These are phyloP conservation scores for Rosa rugosa DNA, from an alignment of 306 rosid genomes.

Conservation along the genomic window DNA sequence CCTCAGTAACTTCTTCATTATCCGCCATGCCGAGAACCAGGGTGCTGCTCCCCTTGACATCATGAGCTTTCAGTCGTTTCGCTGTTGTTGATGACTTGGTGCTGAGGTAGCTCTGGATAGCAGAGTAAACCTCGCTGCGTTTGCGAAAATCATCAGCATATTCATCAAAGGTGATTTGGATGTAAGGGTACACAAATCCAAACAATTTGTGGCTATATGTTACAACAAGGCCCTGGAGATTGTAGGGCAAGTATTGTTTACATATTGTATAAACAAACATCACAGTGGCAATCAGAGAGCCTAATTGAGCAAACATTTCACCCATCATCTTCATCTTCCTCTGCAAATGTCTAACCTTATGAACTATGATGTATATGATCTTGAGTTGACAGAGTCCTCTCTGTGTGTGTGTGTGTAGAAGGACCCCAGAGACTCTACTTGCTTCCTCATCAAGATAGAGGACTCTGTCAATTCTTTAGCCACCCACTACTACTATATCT, in stretches of 20 bases:
- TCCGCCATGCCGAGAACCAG: slow-evolving; percentile 47
- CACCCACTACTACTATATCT: no score
- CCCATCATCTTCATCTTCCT: slow-evolving; percentile 1
- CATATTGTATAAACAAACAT: slow-evolving; percentile 35
- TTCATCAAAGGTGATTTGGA: slow-evolving; percentile 48
- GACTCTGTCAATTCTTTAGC: no score
- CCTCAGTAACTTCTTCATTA: slow-evolving; percentile 44
- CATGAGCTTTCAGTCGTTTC: slow-evolving; percentile 45
- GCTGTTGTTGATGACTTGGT: slow-evolving; percentile 31
- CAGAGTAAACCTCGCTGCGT: slow-evolving; percentile 34
- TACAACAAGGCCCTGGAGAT: slow-evolving; percentile 12
- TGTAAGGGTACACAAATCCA: slow-evolving; percentile 34
- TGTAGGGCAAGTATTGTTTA: slow-evolving; percentile 36
- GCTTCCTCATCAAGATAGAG: no score
- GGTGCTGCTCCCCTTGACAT: slow-evolving; percentile 32
- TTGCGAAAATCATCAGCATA: slow-evolving; percentile 23
- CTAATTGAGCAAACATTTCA: slow-evolving; percentile 35
- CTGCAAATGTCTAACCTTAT: no score
- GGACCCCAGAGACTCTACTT: no score
- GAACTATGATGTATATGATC: no score
- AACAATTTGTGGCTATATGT: slow-evolving; percentile 9
- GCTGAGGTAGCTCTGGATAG: slow-evolving; percentile 40
- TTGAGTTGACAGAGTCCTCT: no score
- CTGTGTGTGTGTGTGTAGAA: no score
- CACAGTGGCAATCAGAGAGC: slow-evolving; percentile 34